Base-by-base conservation (phyloP, 163 green algal species). In the Volvox carteri region DNA sequence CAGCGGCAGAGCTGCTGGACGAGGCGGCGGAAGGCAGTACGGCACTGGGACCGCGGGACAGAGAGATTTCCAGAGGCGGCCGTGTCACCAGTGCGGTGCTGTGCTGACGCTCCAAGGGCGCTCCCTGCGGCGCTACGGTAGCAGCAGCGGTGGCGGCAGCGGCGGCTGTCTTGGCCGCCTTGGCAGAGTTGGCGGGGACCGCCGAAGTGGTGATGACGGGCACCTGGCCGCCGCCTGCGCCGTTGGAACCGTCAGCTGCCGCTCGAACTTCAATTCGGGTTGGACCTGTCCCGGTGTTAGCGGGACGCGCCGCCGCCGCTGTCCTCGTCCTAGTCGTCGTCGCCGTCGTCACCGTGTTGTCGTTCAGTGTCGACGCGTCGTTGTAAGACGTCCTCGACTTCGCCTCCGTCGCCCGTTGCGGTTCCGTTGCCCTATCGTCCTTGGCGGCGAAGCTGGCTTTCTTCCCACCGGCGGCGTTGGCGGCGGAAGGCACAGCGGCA, bases 51-150 rank as follows among this genome's bases (percentile, higher is more conserved):
- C 79, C 79, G 2, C 79, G 42, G 1, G 54, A 77, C 23, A 87
- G 79, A 14, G 79, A 16, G 1, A 87, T 30, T 35, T 87, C 79
- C 79, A 87, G 74, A 21, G 60, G 16, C 2, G 79, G 79, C 6
- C 79, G 79, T 0, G 79, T 30, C 62, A 87, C 79, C 28, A 87
- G n/a, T 1, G 79, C 79, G n/a, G 60, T 86, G 42, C 79, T 87
- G 44, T 4, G 5, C n/a, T 87, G 79, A 9, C 79, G 79, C 60
- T 87, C 41, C n/a, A 87, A 44, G 14, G 79, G 60, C 18, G 21
- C 19, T 9, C 78, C 41, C n/a, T 78, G 62, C 5, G 79, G 60
- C 18, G 21, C 19, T 9, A 30, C 4, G 77, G 77, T 18, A 35
- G 77, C 6, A 2, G 77, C 33, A 1, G 50, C 19, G 33, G 77